Evolutionary conservation across 2,329 filamentous ascomycete genomes (phyloP).

Genomic region (Magnaporthiopsis incrustans): DNA sequence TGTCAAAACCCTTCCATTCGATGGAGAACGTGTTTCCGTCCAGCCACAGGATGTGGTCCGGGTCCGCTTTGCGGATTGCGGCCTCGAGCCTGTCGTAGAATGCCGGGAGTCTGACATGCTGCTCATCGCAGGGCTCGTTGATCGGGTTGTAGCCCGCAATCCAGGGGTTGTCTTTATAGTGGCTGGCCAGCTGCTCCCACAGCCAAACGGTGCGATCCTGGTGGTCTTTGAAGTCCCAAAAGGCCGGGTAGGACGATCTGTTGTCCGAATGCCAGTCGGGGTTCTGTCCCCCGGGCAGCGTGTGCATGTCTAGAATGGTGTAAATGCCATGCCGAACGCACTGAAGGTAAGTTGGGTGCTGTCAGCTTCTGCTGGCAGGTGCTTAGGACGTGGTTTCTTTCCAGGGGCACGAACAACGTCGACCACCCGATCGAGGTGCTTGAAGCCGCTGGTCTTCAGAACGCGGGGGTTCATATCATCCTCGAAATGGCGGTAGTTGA

Average conservation of each 20-base stretch:
- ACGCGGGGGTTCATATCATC: slow-evolving; percentile 42
- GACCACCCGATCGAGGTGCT: slow-evolving; percentile 39
- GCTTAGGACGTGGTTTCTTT: background rate
- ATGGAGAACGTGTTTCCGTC: slow-evolving; percentile 38
- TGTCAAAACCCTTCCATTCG: slow-evolving; percentile 25
- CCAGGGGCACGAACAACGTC: slow-evolving; percentile 21
- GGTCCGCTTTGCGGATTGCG: slow-evolving; percentile 31
- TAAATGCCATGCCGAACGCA: slow-evolving; percentile 34
- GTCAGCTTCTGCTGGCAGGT: slow-evolving; percentile 9
- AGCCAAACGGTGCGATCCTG: slow-evolving; percentile 36
- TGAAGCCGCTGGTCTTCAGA: slow-evolving; percentile 39
- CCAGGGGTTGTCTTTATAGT: slow-evolving; percentile 33
- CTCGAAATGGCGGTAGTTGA: slow-evolving; percentile 52
- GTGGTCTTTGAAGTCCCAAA: slow-evolving; percentile 39
- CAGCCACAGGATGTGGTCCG: slow-evolving; percentile 40
- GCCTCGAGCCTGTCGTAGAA: slow-evolving; percentile 33
- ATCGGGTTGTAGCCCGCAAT: slow-evolving; percentile 17
- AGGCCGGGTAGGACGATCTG: slow-evolving; percentile 28
- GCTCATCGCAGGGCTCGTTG: slow-evolving; percentile 24
- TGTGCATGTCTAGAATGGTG: slow-evolving; percentile 36
- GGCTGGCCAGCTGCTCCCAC: slow-evolving; percentile 32
- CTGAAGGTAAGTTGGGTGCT: background rate
- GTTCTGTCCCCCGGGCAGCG: slow-evolving; percentile 37
- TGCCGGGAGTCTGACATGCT: slow-evolving; percentile 18
- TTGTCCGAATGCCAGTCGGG: slow-evolving; percentile 39